Evolutionary conservation across 495 filamentous ascomycete species (phyloP), one percentile per base, ranked within the genome.

Genomic region (Penicillium crystallinum): DNA sequence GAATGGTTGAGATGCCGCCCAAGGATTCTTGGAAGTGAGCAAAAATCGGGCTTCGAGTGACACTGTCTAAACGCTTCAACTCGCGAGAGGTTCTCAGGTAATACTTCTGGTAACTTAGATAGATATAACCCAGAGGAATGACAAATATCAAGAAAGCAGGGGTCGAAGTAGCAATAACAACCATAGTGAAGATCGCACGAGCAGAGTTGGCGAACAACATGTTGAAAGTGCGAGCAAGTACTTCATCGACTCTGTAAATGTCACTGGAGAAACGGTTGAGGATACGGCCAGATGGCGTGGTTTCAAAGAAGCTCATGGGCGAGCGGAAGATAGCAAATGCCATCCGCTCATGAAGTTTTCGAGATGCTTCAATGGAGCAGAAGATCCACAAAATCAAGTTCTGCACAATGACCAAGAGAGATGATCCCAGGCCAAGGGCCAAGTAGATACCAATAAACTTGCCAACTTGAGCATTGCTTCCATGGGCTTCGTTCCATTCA

Each of bases 231-330:
- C 90, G 81, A 23, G 92, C 93, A 57, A 98, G 79, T 35, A 97
- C 88, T 71, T 98, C 93, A 63, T 98, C 93, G 40, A 98, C 87
- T 55, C 84, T 83, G 70, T 98, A 98, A 53, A 98, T 88, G 71
- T 98, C 91, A 72, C 91, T 95, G 4, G 92, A 97, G 66, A 99
- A 99, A 41, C 95, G 80, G 64, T 99, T 99, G 35, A 99, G 77
- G 59, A 99, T 97, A 17, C 95, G 84, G 15, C 95, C 95, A 49
- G 91, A 90, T n/a, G 93, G 93, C 2, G 93, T 99, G 10, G 92
- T 96, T 68, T 99, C 95, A 58, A 99, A 99, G 71, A 99, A 99
- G 59, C 81, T 90, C 95, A 99, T 99, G 21, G 95, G 95, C 14
- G 90, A 93, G 63, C 93, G 84, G 77, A 99, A 99, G 59, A 97